Evolutionary conservation across 306 rosid genomes (phyloP), one percentile per base, ranked within the genome.

Genomic region (Quercus berberidifolia): DNA sequence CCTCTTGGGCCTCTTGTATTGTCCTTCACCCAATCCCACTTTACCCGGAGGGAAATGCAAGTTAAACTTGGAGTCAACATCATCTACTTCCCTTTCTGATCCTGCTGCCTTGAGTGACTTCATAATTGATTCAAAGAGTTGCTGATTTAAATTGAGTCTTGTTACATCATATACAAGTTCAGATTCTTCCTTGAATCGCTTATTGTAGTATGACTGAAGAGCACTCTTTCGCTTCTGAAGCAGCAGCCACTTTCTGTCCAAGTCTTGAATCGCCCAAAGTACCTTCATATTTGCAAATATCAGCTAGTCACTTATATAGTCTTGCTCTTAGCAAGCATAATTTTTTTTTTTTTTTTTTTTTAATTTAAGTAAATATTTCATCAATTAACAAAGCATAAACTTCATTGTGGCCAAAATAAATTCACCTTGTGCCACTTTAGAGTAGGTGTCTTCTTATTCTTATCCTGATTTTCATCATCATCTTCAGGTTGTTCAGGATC

Each of bases 11-110:
- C 98, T 92, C 87, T 93, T 95, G 86, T 77, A 93, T 71, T 95
- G 92, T 55, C 99, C 98, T 87, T 93, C 99, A 83, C 93, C 99
- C 75, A 85, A 93, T 83, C 94, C 93, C 79, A 80, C 90, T 87
- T 93, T 98, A 71, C 99, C 97, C 4, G 94, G 85, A 23, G 99
- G 99, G 75, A 95, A 95, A 89, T 95, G 99, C 86, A 93, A 79
- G 87, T 95, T 95, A 83, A 95, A 95, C 85, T 93, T 95, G 31
- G 94, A 90, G 89, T 95, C 99, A 82, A 95, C 99, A 78, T 95
- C 99, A 71, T 95, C 99, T 80, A 95, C 92, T 88, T 95, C 99
- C 75, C 98, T 88, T 83, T 95, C 99, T n/a, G 99, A 87, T 79
- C 90, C 98, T 68, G 99, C 99, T 76, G 91, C 97, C 90, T 91